Conservation (phyloP, 2,329 filamentous ascomycete genomes). For the Lomentospora prolificans region DNA sequence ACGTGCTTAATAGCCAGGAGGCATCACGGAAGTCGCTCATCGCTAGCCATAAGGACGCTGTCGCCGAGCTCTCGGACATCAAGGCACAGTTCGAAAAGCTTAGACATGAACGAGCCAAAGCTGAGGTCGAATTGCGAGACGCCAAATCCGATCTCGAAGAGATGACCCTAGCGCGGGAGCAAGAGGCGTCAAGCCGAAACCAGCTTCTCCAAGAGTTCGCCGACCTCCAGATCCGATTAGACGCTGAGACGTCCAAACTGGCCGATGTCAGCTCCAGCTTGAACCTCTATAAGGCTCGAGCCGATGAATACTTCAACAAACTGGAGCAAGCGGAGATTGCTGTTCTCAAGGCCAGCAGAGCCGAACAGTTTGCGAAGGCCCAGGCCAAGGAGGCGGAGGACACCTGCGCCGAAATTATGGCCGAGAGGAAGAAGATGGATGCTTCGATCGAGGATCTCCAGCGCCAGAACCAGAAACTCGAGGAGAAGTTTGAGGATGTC, state of each 20-base stretch:
- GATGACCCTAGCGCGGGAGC: constrained; percentile 66
- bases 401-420: constrained; percentile 79
- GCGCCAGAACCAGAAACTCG: constrained; percentile 77
- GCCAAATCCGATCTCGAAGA: constrained; percentile 75
- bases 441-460: constrained; percentile 80
- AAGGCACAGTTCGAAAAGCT: constrained; percentile 82
- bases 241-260: constrained; percentile 77
- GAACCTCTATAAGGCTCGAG: constrained; percentile 79
- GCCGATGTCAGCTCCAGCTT: constrained; percentile 77
- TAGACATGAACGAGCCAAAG: constrained; percentile 65
- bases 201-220: constrained; percentile 88
- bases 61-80: constrained; percentile 76
- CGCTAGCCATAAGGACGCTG: constrained; percentile 74
- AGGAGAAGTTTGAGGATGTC: constrained; percentile 85
- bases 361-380: constrained; percentile 86
- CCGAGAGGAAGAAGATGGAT: constrained; percentile 87
- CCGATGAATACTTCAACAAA: constrained; percentile 95
- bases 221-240: constrained; percentile 85
- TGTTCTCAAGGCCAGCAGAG: constrained; percentile 81
- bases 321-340: constrained; percentile 94
- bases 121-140: constrained; percentile 84
- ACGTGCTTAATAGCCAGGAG: constrained; percentile 87
- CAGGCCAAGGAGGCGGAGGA: constrained; percentile 89
- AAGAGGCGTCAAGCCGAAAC: constrained; percentile 77
- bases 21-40: constrained; percentile 74